phyloP scores from a whole-genome alignment of 805 yeast species.

The Ogataea pilisensis region DNA sequence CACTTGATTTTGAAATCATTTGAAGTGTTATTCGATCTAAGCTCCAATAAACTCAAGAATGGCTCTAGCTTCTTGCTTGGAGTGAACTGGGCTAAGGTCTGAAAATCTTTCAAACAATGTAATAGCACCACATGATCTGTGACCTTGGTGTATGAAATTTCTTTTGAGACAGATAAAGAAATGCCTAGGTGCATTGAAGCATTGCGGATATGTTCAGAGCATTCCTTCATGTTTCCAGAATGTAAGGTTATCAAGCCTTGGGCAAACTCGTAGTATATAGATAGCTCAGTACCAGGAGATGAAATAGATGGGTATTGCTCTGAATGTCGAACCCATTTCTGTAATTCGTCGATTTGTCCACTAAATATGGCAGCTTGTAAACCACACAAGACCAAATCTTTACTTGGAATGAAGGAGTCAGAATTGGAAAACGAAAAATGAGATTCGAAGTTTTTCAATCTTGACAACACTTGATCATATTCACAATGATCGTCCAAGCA shows the following conservation, averaged over 20 bases:
- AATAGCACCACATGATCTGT: constrained; percentile 46
- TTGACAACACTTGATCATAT: constrained; percentile 58
- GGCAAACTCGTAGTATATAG: constrained; percentile 63
- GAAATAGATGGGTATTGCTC: constrained; percentile 33
- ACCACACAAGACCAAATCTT: constrained; percentile 64
- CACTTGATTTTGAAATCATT: constrained; percentile 42
- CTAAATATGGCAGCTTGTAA: constrained; percentile 69
- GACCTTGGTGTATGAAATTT: constrained; percentile 48
- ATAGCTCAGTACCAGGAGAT: constrained; percentile 47
- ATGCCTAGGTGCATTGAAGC: constrained; percentile 60
- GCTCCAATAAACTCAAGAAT: constrained; percentile 14
- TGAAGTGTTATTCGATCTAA: constrained; percentile 23
- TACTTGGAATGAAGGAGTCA: constrained; percentile 30
- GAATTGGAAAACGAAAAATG: constrained; percentile 12
- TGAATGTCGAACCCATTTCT: constrained; percentile 55
- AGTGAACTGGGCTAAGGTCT: constrained; percentile 30
- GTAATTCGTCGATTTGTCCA: constrained; percentile 48
- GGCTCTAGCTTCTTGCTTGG: constrained; percentile 12
- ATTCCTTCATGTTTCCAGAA: constrained; percentile 29
- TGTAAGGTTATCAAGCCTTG: constrained; percentile 50
- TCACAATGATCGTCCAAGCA: constrained; percentile 75
- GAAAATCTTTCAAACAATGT: constrained; percentile 61
- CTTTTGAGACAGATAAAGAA: constrained; percentile 45
- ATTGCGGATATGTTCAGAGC: constrained; percentile 39
- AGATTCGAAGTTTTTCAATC: constrained; percentile 36